Evolutionary conservation across 257 asterid species (phyloP), one percentile per base, ranked within the genome.

Genomic region (Vinca minor): DNA sequence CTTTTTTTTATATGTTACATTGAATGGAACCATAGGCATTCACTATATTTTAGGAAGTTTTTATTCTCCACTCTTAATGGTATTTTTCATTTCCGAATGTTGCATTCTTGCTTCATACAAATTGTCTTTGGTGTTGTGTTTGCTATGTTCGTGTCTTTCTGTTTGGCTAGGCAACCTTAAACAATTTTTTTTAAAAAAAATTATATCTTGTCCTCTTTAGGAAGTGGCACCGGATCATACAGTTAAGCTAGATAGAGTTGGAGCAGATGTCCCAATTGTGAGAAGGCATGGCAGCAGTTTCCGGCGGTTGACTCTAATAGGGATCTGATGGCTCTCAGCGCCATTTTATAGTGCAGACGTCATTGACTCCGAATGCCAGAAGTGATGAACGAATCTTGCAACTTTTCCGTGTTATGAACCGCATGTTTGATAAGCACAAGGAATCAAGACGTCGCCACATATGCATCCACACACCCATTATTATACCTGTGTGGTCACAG

Each of bases 401-500:
- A 66, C 97, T 93, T 72, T 93, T 89, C 87, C 99, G 97, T 57
- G 87, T 87, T 28, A 87, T 93, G 96, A 93, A 93, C 77, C 69
- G 80, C 70, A 93, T 93, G 99, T 93, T 93, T 75, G 99, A 93
- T 79, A 93, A 93, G 83, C 95, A 93, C 79, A 87, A 93, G 89
- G 99, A 93, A 77, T 93, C 99, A 17, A 82, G 97, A 67, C 91
- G 94, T 47, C 96, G 99, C 63, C 94, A 93, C 81, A 89, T 93
- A 68, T 78, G 80, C 77, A 89, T 93, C 73, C 99, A 93, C 82
- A 89, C 97, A 21, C 99, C 97, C 42, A 89, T 87, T 53, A 93
- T 93, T 53, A 93, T 93, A 79, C 99, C 99, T 2, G 99, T 93
- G 76, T 93, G 99, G 99, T 89, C 99, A 10, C 99, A 93, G 97